Base-by-base conservation (phyloP, 257 asterid genomes). In the Jacaranda mimosifolia region DNA sequence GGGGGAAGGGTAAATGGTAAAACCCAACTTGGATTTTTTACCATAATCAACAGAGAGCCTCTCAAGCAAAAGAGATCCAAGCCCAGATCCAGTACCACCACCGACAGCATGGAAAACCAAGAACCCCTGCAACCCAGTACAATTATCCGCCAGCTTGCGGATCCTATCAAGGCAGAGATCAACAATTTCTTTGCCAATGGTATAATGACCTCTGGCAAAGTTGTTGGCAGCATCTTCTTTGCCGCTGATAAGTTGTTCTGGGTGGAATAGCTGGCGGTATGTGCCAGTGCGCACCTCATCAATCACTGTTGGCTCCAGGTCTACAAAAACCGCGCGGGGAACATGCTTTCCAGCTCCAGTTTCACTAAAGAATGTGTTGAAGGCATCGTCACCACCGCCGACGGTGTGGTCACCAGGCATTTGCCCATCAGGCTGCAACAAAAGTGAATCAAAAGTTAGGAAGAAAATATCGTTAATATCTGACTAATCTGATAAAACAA, bases 311-410 rank as follows among this genome's bases (percentile, higher is more conserved):
- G 91, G 91, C 80, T 87, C 91, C 11, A 87, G 87, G 63, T 87
- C 91, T 0, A 87, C 89, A 73, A 87, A 87, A 4, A 87, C 86
- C 0, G 91, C 89, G 7, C 91, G 88, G 6, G 91, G 91, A 0
- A 87, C 91, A 58, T 87, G 91, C 55, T 87, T 87, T 39, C 91
- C 91, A 17, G 91, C 86, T 5, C 91, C 91, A 7, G 91, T 87
- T 67, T 87, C 91, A 19, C 87, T 83, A 83, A 87, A 87, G 63
- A 87, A 87, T 0, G 91, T 87, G 89, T 87, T 87, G 83, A 85
- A 87, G 74, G 91, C 91, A 42, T 87, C 91, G 19, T 87, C 91
- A 40, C 91, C 91, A 2, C 86, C 87, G 0, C 91, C 91, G 1
- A 87, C 85, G 2, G 91, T 87, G 43, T 12, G 42, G 7, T 87